Percentiles rank a stretch among this genome's conserved stretches.
Evolutionary conservation across 306 rosid genomes (phyloP).

Genomic region (Cyclanthera cordifolia): DNA sequence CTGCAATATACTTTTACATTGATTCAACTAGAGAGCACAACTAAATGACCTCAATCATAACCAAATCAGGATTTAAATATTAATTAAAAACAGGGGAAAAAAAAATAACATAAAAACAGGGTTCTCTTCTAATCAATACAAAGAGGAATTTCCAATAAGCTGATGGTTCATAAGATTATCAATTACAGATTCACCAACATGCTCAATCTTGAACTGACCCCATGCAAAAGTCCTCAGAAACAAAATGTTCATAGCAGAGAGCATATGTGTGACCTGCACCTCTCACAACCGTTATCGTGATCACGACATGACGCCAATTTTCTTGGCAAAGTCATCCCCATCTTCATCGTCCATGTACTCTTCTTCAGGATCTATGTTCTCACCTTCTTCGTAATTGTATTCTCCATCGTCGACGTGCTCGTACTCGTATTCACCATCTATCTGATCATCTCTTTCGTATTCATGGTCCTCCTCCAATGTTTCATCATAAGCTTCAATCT

Average conservation of each 20-base stretch:
- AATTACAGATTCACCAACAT: neutral
- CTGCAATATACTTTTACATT: slow-evolving; percentile 1
- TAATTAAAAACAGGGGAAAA: neutral
- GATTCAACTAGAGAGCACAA: slow-evolving; percentile 10
- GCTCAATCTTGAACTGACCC: slow-evolving; percentile 11
- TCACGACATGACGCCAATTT: slow-evolving; percentile 66
- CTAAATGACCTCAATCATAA: slow-evolving; percentile 6
- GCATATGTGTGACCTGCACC: neutral
- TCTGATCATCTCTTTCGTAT: slow-evolving; percentile 49
- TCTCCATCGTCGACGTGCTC: slow-evolving; percentile 75
- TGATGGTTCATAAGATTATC: neutral
- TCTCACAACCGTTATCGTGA: slow-evolving; percentile 24
- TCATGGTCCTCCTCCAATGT: slow-evolving; percentile 38
- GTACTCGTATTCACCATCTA: slow-evolving; percentile 62
- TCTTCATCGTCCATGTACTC: slow-evolving; percentile 72
- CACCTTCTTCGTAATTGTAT: slow-evolving; percentile 59
- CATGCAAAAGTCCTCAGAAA: slow-evolving; percentile 12
- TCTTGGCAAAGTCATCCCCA: slow-evolving; percentile 91
- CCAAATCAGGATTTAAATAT: neutral
- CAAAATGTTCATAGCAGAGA: slow-evolving; percentile 14
- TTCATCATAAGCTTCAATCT: slow-evolving; percentile 43
- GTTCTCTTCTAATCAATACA: slow-evolving; percentile 15
- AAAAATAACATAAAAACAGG: neutral
- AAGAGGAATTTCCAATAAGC: slow-evolving; percentile 4
- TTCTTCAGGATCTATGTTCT: slow-evolving; percentile 51